Percentiles rank a stretch among this genome's conserved stretches.
Evolutionary conservation across 2,329 filamentous ascomycete genomes (phyloP).

Genomic region (Claviceps fusiformis): DNA sequence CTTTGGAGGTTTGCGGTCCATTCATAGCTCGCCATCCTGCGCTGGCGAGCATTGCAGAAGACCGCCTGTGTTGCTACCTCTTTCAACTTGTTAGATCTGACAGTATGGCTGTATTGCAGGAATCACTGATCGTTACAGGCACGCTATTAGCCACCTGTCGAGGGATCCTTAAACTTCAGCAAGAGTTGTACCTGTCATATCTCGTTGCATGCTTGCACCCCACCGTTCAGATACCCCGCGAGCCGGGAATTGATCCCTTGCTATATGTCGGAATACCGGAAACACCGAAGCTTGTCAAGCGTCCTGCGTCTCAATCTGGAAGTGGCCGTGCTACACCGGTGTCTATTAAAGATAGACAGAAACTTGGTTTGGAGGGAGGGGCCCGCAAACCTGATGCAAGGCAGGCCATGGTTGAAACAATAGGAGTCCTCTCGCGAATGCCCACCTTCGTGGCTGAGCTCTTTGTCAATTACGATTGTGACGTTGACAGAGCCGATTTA

Average conservation of each 20-base stretch:
- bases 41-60: slow-evolving; percentile 75
- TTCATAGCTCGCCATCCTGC: slow-evolving; percentile 89
- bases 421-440: slow-evolving; percentile 83
- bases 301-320: slow-evolving; percentile 52
- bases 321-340: slow-evolving; percentile 86
- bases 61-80: slow-evolving; percentile 82
- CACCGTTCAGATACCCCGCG: slow-evolving; percentile 82
- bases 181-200: slow-evolving; percentile 91
- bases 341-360: slow-evolving; percentile 81
- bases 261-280: slow-evolving; percentile 90
- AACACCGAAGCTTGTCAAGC: slow-evolving; percentile 75
- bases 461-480: slow-evolving; percentile 97
- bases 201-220: slow-evolving; percentile 88
- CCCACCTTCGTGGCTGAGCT: slow-evolving; percentile 90
- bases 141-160: slow-evolving; percentile 86
- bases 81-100: slow-evolving; percentile 95
- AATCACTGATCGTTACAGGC: slow-evolving; percentile 81
- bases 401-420: slow-evolving; percentile 96
- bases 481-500: slow-evolving; percentile 77
- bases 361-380: slow-evolving; percentile 82
- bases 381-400: slow-evolving; percentile 85
- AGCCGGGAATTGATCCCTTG: slow-evolving; percentile 78
- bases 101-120: slow-evolving; percentile 87
- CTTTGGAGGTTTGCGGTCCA: slow-evolving; percentile 87
- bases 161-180: slow-evolving; percentile 82